Evolutionary conservation across 768 basidiomycete species (phyloP).

Genomic region (Gelatoporia subvermispora): DNA sequence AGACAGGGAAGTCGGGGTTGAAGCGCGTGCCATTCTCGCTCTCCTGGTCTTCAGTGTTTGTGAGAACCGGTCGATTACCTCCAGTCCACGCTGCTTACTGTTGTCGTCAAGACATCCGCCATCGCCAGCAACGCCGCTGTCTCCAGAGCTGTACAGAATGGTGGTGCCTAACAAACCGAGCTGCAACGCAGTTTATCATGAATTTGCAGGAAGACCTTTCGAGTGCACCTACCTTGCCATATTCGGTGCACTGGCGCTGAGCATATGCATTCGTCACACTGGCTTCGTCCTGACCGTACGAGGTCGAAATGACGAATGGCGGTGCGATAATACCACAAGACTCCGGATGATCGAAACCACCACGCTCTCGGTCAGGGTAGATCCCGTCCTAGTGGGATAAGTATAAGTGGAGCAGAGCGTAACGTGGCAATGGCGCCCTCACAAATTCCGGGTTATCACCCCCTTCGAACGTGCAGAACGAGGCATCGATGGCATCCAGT

Average conservation of each 20-base stretch:
- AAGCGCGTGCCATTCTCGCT: conserved; percentile 26
- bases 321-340: conserved; percentile 34
- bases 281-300: conserved; percentile 33
- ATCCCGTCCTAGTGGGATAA: conserved; percentile 26
- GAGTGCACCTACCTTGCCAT: conserved; percentile 26
- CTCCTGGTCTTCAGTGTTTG: conserved; percentile 20
- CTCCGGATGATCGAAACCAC: conserved; percentile 34
- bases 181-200: not conserved
- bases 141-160: conserved; percentile 39
- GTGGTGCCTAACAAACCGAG: conserved; percentile 31
- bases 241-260: conserved; percentile 38
- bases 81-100: conserved; percentile 15
- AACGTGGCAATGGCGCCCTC: conserved; percentile 38
- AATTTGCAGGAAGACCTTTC: not conserved
- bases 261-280: conserved; percentile 30
- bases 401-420: not conserved
- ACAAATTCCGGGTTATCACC: conserved; percentile 35
- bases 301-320: conserved; percentile 37
- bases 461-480: conserved; percentile 41
- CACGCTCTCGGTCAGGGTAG: conserved; percentile 36
- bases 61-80: too few relatives aligned
- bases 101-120: conserved; percentile 27
- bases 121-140: conserved; percentile 33
- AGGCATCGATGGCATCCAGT: conserved; percentile 40
- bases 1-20: conserved; percentile 38